Evolutionary conservation across 495 filamentous ascomycete species (phyloP), one percentile per base, ranked within the genome.

Genomic region (Neurospora sp.): DNA sequence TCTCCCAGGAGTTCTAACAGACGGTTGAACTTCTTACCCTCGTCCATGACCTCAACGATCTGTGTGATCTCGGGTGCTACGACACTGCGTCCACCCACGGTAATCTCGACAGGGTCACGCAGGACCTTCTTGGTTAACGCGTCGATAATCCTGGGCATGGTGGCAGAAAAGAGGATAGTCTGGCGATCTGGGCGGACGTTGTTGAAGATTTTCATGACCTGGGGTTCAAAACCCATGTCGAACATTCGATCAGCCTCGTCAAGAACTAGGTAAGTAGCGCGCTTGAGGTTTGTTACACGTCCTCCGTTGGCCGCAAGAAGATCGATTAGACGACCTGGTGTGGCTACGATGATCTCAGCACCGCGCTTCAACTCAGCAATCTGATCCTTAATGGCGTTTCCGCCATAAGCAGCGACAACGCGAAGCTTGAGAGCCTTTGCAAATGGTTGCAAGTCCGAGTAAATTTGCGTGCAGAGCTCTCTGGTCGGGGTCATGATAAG

Each of bases 161-260:
- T 99, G 12, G 96, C 96, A 0, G 96, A 98, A 81, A 98, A 98
- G 23, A 98, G 85, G 23, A 98, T 93, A 0, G 94, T 97, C 80
- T 99, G 96, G 18, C 92, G 90, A 78, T 98, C 90, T 0, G 96
- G 94, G 59, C 96, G 91, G 74, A 97, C 91, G 78, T 96, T 97
- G 74, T 87, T 88, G 77, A 98, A 88, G 72, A 99, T 94, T 81
- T 97, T 98, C 92, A 95, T 96, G 69, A 99, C 94, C 77, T 98
- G 96, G 1, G 95, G 95, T 81, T 97, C 95, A 74, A 99, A 98
- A 6, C 96, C 96, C 96, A 99, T 98, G 80, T 99, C 96, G 77
- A 98, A 98, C 96, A 99, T 99, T 62, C 96, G 91, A 78, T 99
- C 96, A 23, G 96, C 96, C 81, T 99, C 96, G 77, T 99, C 96